These are phyloP conservation scores for Termitomyces sp. DNA, from an alignment of 768 basidiomycete species.

Conservation along the genomic window DNA sequence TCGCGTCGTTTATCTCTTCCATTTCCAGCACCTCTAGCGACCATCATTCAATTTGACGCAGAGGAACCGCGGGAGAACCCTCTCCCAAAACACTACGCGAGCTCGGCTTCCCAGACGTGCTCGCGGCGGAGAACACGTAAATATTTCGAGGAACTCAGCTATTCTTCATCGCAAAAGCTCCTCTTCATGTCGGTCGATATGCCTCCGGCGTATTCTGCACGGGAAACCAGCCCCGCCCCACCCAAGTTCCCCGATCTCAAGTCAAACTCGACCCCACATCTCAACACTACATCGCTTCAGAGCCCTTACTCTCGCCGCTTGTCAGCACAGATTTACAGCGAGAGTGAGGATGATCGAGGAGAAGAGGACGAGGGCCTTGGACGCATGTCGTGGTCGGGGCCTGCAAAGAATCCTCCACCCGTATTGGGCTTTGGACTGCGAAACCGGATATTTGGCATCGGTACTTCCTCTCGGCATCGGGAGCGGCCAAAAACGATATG, in stretches of 20 bases:
- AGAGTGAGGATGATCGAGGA: constrained; percentile 21
- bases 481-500: constrained; percentile 46
- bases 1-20: neutral
- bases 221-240: constrained; percentile 11
- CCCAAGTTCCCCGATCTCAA: constrained; percentile 15
- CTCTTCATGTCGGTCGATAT: constrained; percentile 19
- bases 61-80: neutral
- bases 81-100: neutral
- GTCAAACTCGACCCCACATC: constrained; percentile 19
- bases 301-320: constrained; percentile 7
- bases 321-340: constrained; percentile 22
- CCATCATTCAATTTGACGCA: neutral
- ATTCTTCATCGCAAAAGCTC: constrained; percentile 11
- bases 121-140: constrained; percentile 2
- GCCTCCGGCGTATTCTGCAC: constrained; percentile 16
- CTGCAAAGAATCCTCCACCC: neutral
- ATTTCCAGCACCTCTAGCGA: neutral
- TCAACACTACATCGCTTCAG: constrained; percentile 11
- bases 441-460: constrained; percentile 25
- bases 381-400: constrained; percentile 21
- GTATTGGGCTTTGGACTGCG: constrained; percentile 17
- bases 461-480: constrained; percentile 17
- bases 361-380: constrained; percentile 24
- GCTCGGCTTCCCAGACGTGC: neutral
- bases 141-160: constrained; percentile 8